phyloP scores from a whole-genome alignment of 306 rosid species.

The Cyamopsis tetragonoloba region DNA sequence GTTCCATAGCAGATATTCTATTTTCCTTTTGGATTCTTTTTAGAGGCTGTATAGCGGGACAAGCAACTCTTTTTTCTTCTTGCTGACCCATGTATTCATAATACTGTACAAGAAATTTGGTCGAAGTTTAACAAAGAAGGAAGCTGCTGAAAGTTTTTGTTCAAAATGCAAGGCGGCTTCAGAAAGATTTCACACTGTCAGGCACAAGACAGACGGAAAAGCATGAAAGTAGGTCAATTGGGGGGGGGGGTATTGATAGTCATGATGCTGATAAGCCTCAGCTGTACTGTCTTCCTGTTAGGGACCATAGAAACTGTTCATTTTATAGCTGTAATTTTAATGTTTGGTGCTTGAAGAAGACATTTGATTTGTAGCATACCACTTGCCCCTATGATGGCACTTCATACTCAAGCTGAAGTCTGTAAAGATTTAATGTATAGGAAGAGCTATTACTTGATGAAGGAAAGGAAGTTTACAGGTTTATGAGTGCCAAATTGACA shows the following conservation, averaged over 20 bases:
- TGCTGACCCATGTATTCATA: constrained; percentile 34
- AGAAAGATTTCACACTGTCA: constrained; percentile 11
- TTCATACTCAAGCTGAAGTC: constrained; percentile 7
- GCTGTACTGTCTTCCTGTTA: background rate
- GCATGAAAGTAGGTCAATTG: constrained; percentile 1
- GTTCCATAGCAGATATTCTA: background rate
- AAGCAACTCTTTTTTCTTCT: constrained; percentile 29
- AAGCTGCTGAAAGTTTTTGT: constrained; percentile 23
- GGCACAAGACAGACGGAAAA: constrained; percentile 5
- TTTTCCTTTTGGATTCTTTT: constrained; percentile 21
- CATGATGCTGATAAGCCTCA: background rate
- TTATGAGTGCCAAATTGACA: background rate
- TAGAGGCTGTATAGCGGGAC: constrained; percentile 26
- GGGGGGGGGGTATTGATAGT: background rate
- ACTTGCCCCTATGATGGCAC: constrained; percentile 11
- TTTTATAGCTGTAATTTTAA: constrained; percentile 26
- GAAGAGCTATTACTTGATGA: background rate
- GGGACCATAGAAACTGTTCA: constrained; percentile 6
- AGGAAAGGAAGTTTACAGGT: background rate
- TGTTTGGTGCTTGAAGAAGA: background rate
- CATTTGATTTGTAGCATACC: constrained; percentile 9
- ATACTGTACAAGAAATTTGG: constrained; percentile 4
- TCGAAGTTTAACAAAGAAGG: constrained; percentile 16
- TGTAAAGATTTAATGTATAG: background rate
- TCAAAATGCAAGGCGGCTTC: constrained; percentile 22